Evolutionary conservation across 169 alveolate species (phyloP).

Genomic region (Babesia sp.): DNA sequence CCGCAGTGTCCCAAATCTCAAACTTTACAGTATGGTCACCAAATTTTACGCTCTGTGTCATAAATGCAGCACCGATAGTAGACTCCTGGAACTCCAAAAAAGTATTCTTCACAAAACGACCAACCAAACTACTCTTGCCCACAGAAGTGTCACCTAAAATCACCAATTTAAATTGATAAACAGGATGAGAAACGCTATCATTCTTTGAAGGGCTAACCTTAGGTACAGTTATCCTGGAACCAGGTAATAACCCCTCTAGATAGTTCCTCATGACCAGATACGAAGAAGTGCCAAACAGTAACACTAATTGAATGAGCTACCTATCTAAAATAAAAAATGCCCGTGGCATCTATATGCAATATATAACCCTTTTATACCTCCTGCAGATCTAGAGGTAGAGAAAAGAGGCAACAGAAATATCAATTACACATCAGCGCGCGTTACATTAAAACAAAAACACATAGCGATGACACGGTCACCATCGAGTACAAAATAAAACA

Average conservation of each 20-base stretch:
- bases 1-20: slow-evolving; percentile 92
- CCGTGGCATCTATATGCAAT: not conserved
- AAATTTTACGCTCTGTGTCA: slow-evolving; percentile 83
- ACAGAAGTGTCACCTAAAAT: slow-evolving; percentile 90
- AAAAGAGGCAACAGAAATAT: too few species aligned
- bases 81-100: slow-evolving; percentile 86
- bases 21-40: slow-evolving; percentile 80
- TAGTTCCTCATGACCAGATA: slow-evolving; percentile 3
- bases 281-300: not conserved
- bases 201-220: not conserved
- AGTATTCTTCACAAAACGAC: slow-evolving; percentile 81
- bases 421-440: slow-evolving; percentile 13
- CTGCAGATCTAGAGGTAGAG: too few species aligned
- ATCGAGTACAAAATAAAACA: not conserved
- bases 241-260: slow-evolving; percentile 7
- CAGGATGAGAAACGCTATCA: slow-evolving; percentile 12
- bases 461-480: not conserved
- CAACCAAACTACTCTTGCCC: slow-evolving; percentile 88
- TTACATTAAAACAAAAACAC: not conserved
- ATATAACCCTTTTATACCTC: too few species aligned
- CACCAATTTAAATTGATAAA: slow-evolving; percentile 68
- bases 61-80: slow-evolving; percentile 90
- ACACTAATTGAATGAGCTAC: not conserved
- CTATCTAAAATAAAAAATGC: too few species aligned
- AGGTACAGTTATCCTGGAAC: not conserved